Percentiles rank a stretch among this genome's conserved stretches.
Conservation (phyloP, 2,329 filamentous ascomycete genomes). For the Xylaria sp. region DNA sequence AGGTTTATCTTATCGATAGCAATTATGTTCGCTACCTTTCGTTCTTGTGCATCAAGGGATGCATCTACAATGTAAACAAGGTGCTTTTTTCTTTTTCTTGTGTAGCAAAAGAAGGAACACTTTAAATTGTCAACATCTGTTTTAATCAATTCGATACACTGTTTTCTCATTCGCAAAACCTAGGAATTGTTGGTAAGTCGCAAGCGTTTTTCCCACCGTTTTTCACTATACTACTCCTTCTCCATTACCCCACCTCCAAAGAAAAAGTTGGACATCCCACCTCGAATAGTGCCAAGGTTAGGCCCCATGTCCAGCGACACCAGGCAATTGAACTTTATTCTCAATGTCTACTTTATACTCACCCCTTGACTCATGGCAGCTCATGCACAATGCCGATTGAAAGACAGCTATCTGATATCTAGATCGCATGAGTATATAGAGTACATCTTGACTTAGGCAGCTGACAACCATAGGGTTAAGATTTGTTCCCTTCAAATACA, state of each 20-base stretch:
- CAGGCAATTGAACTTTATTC: neutral
- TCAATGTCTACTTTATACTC: neutral
- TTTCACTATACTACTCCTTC: neutral
- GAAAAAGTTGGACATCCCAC: slow-evolving; percentile 29
- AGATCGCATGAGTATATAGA: neutral
- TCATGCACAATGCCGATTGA: neutral
- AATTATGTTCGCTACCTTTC: neutral
- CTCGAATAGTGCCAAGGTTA: slow-evolving; percentile 20
- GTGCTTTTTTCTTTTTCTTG: neutral
- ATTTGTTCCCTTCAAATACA: neutral
- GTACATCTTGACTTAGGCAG: slow-evolving; percentile 11
- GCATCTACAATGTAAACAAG: neutral
- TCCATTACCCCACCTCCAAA: slow-evolving; percentile 32
- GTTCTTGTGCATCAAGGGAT: neutral
- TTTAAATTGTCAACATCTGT: neutral
- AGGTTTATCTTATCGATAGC: slow-evolving; percentile 37
- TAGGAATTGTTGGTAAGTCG: slow-evolving; percentile 24
- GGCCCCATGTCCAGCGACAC: neutral
- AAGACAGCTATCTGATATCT: neutral
- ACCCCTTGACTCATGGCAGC: neutral
- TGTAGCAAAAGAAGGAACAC: neutral
- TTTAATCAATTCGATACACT: neutral
- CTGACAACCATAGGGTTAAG: neutral
- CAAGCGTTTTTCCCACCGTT: neutral
- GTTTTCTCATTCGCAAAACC: neutral